Base-by-base conservation (phyloP, 495 filamentous ascomycete genomes). In the Xylaria longipes region DNA sequence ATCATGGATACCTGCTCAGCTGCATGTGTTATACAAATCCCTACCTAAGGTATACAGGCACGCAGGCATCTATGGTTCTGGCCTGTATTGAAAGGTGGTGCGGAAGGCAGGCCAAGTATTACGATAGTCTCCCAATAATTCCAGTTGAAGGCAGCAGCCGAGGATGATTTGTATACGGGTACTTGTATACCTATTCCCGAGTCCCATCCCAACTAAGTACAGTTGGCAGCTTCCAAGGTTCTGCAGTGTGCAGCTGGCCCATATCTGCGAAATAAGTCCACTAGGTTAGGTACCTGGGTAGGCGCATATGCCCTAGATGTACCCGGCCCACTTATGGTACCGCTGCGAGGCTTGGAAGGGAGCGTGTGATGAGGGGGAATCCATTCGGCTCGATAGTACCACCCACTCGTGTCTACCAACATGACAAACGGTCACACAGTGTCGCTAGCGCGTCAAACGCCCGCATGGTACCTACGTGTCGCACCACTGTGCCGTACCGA, bases 111-210 rank as follows among this genome's bases (percentile, higher is more conserved):
- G 48, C 25, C 27, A 56, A 22, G 25, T 27, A 56, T 56, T 17
- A 20, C 57, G 31, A 60, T 60, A 37, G 57, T 37, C 17, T 60
- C 29, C 2, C 57, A 14, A 37, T 2, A 60, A 60, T 60, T 60
- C 57, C 57, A 60, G 31, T 60, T 60, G 56, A 60, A 60, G 56
- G 56, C 56, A 37, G 56, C 56, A 37, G 12, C 50, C 29, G 25
- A 29, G 1, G 50, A 15, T 52, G 11, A 52, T 52, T 52, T 56
- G 52, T 56, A 56, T 56, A n/a, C 17, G 20, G 15, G 45, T 15
- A 46, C 45, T 46, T 8, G 35, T 37, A 37, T 48, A 4, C 17
- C 17, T n/a, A n/a, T n/a, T n/a, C n/a, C n/a, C n/a, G n/a, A n/a
- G n/a, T n/a, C n/a, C n/a, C n/a, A n/a, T n/a, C n/a, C n/a, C n/a